Base-by-base conservation (phyloP, 2,329 filamentous ascomycete genomes). In the Calonectria ilicicola region DNA sequence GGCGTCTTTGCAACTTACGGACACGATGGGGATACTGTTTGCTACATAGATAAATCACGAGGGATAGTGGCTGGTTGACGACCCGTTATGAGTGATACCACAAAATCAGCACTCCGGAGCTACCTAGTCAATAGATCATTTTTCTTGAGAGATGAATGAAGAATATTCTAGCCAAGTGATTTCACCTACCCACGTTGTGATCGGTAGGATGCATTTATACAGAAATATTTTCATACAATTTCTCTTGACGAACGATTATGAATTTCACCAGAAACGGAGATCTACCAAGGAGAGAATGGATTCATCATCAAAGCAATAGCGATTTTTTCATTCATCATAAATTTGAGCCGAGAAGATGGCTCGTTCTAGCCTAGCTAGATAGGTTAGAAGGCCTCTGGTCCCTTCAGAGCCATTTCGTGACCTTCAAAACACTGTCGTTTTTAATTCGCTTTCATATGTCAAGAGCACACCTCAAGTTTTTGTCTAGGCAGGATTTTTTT, bases 11-110 rank as follows among this genome's bases (percentile, higher is more conserved):
- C 76, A 76, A 75, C 75, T 78, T 76, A 67, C 62, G 53, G 53
- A 76, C 44, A 29, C 44, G 29, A 60, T 46, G 69, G 65, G 72
- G 58, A 53, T 65, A 65, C 70, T 75, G 60, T 72, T 73, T 76
- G 75, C 65, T 79, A 80, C 75, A 78, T 74, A 67, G 53, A 60
- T 60, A 75, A 76, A 70, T 76, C 60, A 71, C 65, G 75, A 74
- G 67, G 76, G 73, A 73, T 70, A 72, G 74, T 75, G 74, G 75
- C 72, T 76, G 74, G 76, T 77, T 79, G 77, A 78, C 67, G 69
- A 76, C 70, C 76, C 72, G 77, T 80, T 71, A 79, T 73, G 78
- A 80, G 78, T 78, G 78, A 79, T 80, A 79, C 71, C 77, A 80
- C 40, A 72, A 80, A 74, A 69, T 72, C 69, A 77, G 72, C 78